Percentiles rank a stretch among this genome's conserved stretches.
phyloP scores from a whole-genome alignment of 192 early-diverging fungal species.

The Geranomyces variabilis region DNA sequence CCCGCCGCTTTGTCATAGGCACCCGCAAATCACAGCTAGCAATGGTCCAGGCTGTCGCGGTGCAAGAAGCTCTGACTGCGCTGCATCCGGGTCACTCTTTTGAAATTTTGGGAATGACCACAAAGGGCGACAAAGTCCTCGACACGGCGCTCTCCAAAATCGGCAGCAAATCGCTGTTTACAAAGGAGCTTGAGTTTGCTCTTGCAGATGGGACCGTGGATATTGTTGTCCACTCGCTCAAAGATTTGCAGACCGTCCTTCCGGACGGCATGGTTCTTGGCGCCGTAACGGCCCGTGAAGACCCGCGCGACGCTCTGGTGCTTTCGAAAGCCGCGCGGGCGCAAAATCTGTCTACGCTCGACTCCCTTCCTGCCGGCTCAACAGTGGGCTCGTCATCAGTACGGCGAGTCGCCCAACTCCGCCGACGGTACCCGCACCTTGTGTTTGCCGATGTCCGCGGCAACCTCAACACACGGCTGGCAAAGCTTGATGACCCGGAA shows the following conservation, averaged over 20 bases:
- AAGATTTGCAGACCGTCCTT: constrained; percentile 88
- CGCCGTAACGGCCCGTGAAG: constrained; percentile 83
- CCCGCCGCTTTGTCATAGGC: constrained; percentile 50
- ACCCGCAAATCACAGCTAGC: constrained; percentile 88
- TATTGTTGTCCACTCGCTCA: constrained; percentile 91
- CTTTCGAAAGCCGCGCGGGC: constrained; percentile 45
- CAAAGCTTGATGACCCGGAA: constrained; percentile 81
- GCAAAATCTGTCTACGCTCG: constrained; percentile 46
- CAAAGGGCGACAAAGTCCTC: constrained; percentile 75
- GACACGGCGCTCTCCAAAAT: constrained; percentile 85
- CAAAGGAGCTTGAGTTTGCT: constrained; percentile 86
- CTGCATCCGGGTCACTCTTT: constrained; percentile 40
- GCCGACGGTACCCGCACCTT: constrained; percentile 73
- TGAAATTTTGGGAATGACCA: constrained; percentile 54
- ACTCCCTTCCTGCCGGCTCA: constrained; percentile 70
- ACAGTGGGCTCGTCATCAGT: constrained; percentile 89
- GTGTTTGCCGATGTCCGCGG: constrained; percentile 75
- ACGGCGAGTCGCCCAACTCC: constrained; percentile 84
- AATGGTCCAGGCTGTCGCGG: constrained; percentile 81
- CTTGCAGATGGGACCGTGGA: constrained; percentile 70
- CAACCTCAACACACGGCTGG: constrained; percentile 85
- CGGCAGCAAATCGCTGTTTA: constrained; percentile 88
- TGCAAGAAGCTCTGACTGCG: constrained; percentile 56
- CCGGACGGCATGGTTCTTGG: constrained; percentile 81
- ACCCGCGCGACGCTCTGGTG: constrained; percentile 88